phyloP scores from a whole-genome alignment of 306 rosid species.

The Ceratonia siliqua region DNA sequence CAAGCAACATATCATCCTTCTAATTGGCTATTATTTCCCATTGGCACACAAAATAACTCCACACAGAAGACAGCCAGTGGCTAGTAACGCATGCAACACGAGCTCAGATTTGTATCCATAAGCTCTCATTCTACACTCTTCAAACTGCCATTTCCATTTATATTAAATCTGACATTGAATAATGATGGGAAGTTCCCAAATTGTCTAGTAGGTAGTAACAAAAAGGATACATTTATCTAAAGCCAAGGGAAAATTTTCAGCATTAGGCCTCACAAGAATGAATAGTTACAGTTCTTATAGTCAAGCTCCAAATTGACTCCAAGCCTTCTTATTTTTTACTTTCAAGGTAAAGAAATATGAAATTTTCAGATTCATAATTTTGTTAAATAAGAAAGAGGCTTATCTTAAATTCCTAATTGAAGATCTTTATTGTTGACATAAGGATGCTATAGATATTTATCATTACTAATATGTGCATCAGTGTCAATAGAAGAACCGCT shows the following conservation, averaged over 20 bases:
- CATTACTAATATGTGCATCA: not conserved
- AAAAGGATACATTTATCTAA: slow-evolving; percentile 18
- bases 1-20: slow-evolving; percentile 5
- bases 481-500: not conserved
- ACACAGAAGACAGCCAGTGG: not conserved
- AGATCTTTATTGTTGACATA: not conserved
- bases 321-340: not conserved
- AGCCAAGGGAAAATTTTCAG: slow-evolving; percentile 11
- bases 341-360: not conserved
- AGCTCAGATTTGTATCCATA: not conserved
- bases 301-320: not conserved
- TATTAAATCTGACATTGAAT: slow-evolving; percentile 10
- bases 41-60: slow-evolving; percentile 18
- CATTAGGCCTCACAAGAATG: slow-evolving; percentile 16
- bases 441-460: not conserved
- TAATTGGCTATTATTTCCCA: slow-evolving; percentile 12
- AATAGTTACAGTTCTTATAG: not conserved
- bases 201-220: not conserved
- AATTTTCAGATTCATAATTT: not conserved
- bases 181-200: slow-evolving; percentile 4
- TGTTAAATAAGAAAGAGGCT: not conserved
- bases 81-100: slow-evolving; percentile 14
- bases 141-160: not conserved
- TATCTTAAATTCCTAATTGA: not conserved
- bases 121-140: slow-evolving; percentile 2